Base-by-base conservation (phyloP, 164 flowering plant species). In the Annona cherimola region DNA sequence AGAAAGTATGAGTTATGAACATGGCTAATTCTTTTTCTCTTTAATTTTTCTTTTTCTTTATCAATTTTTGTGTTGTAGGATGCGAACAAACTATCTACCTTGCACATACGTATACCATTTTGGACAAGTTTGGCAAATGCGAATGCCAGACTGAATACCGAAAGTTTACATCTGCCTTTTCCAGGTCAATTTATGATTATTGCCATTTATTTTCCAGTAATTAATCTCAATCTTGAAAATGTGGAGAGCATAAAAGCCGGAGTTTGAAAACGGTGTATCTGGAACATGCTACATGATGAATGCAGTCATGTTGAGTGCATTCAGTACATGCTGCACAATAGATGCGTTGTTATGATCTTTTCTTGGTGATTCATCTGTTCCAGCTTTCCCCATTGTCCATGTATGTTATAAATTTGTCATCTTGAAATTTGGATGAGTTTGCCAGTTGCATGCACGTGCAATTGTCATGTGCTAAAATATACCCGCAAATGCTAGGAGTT, bases 71-170 rank as follows among this genome's bases (percentile, higher is more conserved):
- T 64, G 42, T 57, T 70, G 55, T 80, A 85, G 89, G 86, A 75
- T 12, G 69, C 76, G 61, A 80, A 63, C 46, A 50, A 75, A 55
- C 61, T 79, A 66, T 88, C 94, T 26, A 79, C 81, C 40, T 77
- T 95, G 78, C 83, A 88, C 61, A 66, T 95, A 73, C 82, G 97
- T 40, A 79, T 93, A 74, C 99, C 99, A 12, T n/a, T 42, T 45
- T 93, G 99, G 99, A 77, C 96, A 40, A 20, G 75, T 61, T 81
- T 83, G 66, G 66, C 57, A 63, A 92, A 84, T 74, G 83, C 87
- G 42, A 80, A 72, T 64, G 93, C 85, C 61, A 50, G 73, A 44
- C 43, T 93, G 68, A 93, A 93, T 80, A 83, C 70, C 42, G 74
- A 86, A 57, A 64, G 46, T 57, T 72, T 89, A 72, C 6, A 75